These are phyloP conservation scores for Chytriomyces hyalinus DNA, from an alignment of 192 early-diverging fungal genomes.

Conservation along the genomic window DNA sequence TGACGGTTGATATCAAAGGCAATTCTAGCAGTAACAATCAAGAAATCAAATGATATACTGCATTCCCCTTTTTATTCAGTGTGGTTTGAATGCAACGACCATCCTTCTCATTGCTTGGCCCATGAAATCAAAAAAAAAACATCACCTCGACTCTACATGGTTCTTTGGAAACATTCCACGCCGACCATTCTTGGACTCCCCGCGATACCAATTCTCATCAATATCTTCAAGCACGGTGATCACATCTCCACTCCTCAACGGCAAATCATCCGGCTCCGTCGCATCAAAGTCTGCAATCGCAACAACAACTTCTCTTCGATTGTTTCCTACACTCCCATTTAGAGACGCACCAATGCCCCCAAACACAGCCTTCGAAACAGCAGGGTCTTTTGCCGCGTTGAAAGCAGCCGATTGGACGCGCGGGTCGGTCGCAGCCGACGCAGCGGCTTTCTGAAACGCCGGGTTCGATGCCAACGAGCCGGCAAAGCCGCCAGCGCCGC, in stretches of 20 bases:
- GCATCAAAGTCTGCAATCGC: constrained; percentile 30
- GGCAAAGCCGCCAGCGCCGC: no score
- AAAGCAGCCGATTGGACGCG: constrained; percentile 10
- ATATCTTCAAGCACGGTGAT: constrained; percentile 31
- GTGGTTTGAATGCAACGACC: no score
- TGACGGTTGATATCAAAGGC: no score
- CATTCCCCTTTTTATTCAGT: no score
- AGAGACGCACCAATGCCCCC: background rate
- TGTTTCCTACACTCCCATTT: background rate
- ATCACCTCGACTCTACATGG: constrained; percentile 6
- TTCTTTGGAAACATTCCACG: constrained; percentile 32
- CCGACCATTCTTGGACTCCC: background rate
- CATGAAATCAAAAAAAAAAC: no score
- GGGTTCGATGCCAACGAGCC: background rate
- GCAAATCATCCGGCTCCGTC: constrained; percentile 18
- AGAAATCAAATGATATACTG: no score
- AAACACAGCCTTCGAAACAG: constrained; percentile 16
- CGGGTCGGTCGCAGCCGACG: constrained; percentile 1
- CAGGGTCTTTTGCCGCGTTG: constrained; percentile 17
- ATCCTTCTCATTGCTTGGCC: no score
- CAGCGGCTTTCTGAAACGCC: background rate
- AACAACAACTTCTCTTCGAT: background rate
- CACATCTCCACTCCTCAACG: constrained; percentile 12
- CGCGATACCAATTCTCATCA: constrained; percentile 33
- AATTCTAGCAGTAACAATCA: no score